A percentile compares a stretch with the other conserved stretches of the same genome.
phyloP scores from a whole-genome alignment of 2,329 filamentous ascomycete species.

The Fusarium sp. region DNA sequence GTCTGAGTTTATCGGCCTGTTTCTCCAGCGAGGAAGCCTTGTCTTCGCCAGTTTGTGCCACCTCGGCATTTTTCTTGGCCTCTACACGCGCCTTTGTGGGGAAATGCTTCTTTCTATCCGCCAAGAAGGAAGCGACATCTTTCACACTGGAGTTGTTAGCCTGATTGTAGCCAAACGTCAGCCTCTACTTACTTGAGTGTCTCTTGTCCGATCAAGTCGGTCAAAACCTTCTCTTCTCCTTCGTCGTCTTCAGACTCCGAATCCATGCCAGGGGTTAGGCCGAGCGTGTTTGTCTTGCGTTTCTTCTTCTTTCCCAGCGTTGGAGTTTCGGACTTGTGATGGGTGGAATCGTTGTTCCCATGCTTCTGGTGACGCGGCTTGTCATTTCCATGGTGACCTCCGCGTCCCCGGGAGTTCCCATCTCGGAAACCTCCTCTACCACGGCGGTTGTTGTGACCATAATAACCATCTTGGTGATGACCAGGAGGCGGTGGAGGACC shows the following conservation, averaged over 20 bases:
- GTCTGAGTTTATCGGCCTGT: constrained; percentile 71
- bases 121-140: constrained; percentile 83
- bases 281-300: constrained; percentile 77
- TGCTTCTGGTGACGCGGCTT: constrained; percentile 53
- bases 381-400: constrained; percentile 58
- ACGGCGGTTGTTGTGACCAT: constrained; percentile 51
- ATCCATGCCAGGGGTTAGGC: constrained; percentile 74
- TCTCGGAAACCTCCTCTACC: constrained; percentile 52
- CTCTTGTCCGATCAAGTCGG: constrained; percentile 65
- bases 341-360: constrained; percentile 46
- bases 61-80: constrained; percentile 67
- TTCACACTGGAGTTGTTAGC: constrained; percentile 59
- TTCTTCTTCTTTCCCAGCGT: constrained; percentile 74
- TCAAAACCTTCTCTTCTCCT: constrained; percentile 75
- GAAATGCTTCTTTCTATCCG: constrained; percentile 81
- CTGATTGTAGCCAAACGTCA: neutral
- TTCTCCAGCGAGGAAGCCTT: constrained; percentile 71
- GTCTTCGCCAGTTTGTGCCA: constrained; percentile 62
- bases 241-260: constrained; percentile 75
- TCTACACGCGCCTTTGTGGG: constrained; percentile 80
- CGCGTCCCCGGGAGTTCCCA: constrained; percentile 56
- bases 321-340: constrained; percentile 53
- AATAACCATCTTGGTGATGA: constrained; percentile 50
- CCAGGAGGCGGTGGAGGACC: constrained; percentile 53
- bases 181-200: constrained; percentile 62